Conservation (phyloP, 495 filamentous ascomycete species). For the Penicillium riverlandense region DNA sequence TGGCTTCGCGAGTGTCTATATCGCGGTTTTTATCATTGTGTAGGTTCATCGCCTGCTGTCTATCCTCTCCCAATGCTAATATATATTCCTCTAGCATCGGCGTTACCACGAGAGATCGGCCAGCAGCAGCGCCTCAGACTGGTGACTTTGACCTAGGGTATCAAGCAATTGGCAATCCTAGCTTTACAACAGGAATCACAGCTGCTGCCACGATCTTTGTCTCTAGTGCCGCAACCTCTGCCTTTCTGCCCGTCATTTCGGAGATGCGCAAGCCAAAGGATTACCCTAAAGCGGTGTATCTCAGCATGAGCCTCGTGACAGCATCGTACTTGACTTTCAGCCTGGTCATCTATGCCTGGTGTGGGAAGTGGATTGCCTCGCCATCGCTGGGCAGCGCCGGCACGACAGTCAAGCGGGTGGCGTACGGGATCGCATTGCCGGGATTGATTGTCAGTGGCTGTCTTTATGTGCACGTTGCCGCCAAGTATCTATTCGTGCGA, state of each 20-base stretch:
- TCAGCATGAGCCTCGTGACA: constrained; percentile 56
- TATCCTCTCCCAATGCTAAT: neutral
- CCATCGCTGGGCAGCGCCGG: constrained; percentile 67
- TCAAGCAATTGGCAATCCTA: constrained; percentile 19
- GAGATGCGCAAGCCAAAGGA: constrained; percentile 65
- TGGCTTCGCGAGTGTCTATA: constrained; percentile 36
- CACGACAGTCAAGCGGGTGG: constrained; percentile 51
- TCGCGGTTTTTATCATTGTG: constrained; percentile 45
- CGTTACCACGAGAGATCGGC: constrained; percentile 33
- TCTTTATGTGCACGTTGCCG: constrained; percentile 55
- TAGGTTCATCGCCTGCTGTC: constrained; percentile 6
- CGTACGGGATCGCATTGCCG: constrained; percentile 70
- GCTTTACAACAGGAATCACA: constrained; percentile 32
- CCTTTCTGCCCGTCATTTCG: constrained; percentile 67
- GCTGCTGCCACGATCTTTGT: constrained; percentile 36
- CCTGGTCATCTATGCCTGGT: constrained; percentile 59
- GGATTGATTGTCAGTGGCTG: constrained; percentile 49
- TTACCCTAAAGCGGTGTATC: constrained; percentile 55
- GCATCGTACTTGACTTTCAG: constrained; percentile 50
- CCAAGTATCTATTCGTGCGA: constrained; percentile 60
- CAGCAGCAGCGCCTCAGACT: constrained; percentile 27
- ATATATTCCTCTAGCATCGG: constrained; percentile 19
- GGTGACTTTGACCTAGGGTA: constrained; percentile 42
- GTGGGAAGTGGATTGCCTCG: constrained; percentile 56
- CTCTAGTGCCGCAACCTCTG: constrained; percentile 50